Conservation (phyloP, 2,329 filamentous ascomycete species). For the Fonsecaea monophora region DNA sequence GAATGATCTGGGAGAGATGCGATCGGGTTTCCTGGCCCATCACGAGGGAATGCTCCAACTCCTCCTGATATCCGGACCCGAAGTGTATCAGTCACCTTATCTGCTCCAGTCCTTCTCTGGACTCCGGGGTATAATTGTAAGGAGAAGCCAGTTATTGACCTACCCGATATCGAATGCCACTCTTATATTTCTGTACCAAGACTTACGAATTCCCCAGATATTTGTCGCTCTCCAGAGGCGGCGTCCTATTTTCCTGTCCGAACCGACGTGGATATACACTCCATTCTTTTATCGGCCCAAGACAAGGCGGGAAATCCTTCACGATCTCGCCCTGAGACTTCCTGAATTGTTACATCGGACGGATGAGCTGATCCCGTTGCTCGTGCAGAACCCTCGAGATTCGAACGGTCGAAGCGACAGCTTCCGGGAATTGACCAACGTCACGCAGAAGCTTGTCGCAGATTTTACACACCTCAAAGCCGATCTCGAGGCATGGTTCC, state of each 20-base stretch:
- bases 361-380: slow-evolving; percentile 1
- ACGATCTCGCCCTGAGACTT: slow-evolving; percentile 12
- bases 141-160: not conserved
- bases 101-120: slow-evolving; percentile 10
- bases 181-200: not conserved
- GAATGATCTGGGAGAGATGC: slow-evolving; percentile 7
- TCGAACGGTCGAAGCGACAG: not conserved
- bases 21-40: slow-evolving; percentile 8
- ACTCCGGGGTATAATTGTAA: slow-evolving; percentile 11
- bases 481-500: slow-evolving; percentile 8
- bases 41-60: slow-evolving; percentile 21
- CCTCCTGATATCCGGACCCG: slow-evolving; percentile 11
- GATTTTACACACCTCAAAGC: not conserved
- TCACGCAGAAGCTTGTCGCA: not conserved
- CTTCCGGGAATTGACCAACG: not conserved
- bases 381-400: not conserved
- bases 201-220: not conserved
- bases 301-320: slow-evolving; percentile 9
- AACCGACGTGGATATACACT: slow-evolving; percentile 1
- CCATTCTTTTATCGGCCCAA: slow-evolving; percentile 6
- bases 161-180: too few relatives aligned
- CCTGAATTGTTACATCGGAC: not conserved
- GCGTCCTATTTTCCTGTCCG: not conserved
- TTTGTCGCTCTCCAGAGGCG: slow-evolving; percentile 8
- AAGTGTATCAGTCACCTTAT: slow-evolving; percentile 14